Percentiles rank a stretch among this genome's conserved stretches.
phyloP scores from a whole-genome alignment of 2,329 filamentous ascomycete species.

The Shiraia sp. region DNA sequence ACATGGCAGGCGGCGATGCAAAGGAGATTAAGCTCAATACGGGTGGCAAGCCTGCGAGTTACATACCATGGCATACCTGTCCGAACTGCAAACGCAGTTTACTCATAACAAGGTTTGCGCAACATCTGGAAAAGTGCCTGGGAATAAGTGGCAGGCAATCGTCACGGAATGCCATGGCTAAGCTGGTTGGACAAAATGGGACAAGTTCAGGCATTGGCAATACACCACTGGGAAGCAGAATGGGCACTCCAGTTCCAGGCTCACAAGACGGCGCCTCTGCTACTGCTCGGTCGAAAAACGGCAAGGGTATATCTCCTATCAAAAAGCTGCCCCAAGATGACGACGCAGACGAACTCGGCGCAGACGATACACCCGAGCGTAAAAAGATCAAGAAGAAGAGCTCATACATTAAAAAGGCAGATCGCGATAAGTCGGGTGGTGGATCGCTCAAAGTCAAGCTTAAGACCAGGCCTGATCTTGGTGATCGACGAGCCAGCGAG shows the following conservation, averaged over 20 bases:
- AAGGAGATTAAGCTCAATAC: constrained; percentile 55
- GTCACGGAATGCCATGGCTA: constrained; percentile 54
- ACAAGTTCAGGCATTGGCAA: constrained; percentile 46
- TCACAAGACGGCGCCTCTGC: constrained; percentile 24
- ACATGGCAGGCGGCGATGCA: constrained; percentile 38
- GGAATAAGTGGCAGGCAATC: constrained; percentile 59
- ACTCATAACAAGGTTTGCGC: constrained; percentile 63
- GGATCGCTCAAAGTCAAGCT: constrained; percentile 39
- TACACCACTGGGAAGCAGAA: constrained; percentile 49
- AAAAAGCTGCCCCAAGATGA: constrained; percentile 33
- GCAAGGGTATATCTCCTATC: constrained; percentile 39
- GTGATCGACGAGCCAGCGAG: constrained; percentile 34
- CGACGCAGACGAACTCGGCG: constrained; percentile 36
- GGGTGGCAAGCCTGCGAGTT: constrained; percentile 50
- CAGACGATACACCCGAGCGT: constrained; percentile 48
- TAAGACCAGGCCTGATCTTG: constrained; percentile 32
- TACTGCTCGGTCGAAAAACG: constrained; percentile 32
- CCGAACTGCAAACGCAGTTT: constrained; percentile 65
- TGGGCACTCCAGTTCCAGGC: constrained; percentile 47
- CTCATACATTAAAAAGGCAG: constrained; percentile 46
- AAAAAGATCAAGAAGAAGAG: constrained; percentile 57
- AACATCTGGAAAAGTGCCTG: constrained; percentile 65
- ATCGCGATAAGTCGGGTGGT: constrained; percentile 35
- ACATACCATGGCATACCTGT: constrained; percentile 60
- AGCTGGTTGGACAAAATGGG: constrained; percentile 44